Base-by-base conservation (phyloP, 495 filamentous ascomycete species). In the Trichoderma orchidacearum region DNA sequence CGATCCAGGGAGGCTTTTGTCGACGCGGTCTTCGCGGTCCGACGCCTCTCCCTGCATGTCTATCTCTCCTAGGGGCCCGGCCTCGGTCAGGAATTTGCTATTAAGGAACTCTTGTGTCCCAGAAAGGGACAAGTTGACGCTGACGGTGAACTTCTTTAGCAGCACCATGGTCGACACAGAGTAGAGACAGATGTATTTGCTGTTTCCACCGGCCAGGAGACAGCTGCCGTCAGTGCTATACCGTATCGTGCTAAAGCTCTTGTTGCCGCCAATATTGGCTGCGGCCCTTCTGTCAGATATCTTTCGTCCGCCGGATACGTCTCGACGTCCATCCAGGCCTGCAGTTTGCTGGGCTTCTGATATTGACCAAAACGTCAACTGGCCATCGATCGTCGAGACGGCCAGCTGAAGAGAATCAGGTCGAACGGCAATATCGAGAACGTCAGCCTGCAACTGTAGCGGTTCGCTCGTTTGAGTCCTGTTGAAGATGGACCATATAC, bases 101-200 rank as follows among this genome's bases (percentile, higher is more conserved):
- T 95, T 96, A 48, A 98, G 80, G 73, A 90, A 93, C 69, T 97
- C 93, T 62, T 96, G 92, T 1, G 94, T 97, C 11, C 93, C 93
- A 27, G 96, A 90, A 5, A 98, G 76, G 15, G 90, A 92, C 3
- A 95, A 78, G 67, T 98, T 98, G 66, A 94, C 81, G 38, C 88
- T 93, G 57, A 96, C 89, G 0, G 91, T 95, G 64, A 84, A 97
- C 60, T 95, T 95, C 62, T 92, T 95, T 55, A 96, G 72, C n/a
- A 98, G 74, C 3, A 88, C 87, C 63, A 90, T 89, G 3, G 90
- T 92, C 41, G 79, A 78, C 23, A 93, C 87, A 52, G 93, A 90
- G 68, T 98, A 98, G 55, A 98, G 73, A 64, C 94, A 97, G 29
- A 98, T 95, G 64, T 89, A 96, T 72, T 96, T 98, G 80, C 89